Base-by-base conservation (phyloP, 225 moss, liverwort and hornwort species). In the Marchantia paleacea region DNA sequence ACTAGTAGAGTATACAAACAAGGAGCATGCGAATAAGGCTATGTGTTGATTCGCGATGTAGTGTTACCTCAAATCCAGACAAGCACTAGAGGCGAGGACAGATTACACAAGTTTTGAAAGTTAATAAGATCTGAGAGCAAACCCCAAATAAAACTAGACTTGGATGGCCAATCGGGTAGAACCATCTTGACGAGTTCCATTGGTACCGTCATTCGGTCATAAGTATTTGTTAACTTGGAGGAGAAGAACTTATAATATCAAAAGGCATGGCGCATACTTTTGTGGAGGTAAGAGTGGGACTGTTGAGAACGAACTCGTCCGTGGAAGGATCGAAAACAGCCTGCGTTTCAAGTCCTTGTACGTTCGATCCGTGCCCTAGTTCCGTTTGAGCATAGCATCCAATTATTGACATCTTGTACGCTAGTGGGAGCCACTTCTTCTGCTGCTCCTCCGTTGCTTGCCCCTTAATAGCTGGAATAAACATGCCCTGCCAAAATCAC, bases 371-470 rank as follows among this genome's bases (percentile, higher is more conserved):
- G 87, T 99, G 99, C 19, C 99, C 95, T 78, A 99, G 87, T 82
- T 99, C 99, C 55, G 99, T 99, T 84, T 95, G 99, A 13, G 95
- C 95, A 84, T 95, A 99, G 80, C 95, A 94, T 75, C 99, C 94
- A 82, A 99, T 92, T 72, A 99, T 95, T 26, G 87, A 65, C 95
- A 99, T 91, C 84, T 86, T 90, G 82, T 87, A 90, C 75, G 99
- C 93, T 49, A 90, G 88, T 25, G 90, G 77, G 55, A 99, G 93
- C 94, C 99, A 99, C 78, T 90, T 87, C 22, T 91, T 89, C 80
- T 95, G 94, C 78, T 99, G 95, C 80, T 95, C 93, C 75, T 91
- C 95, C 19, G 94, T 99, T 63, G 76, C 90, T 80, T 95, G 94
- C 24, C 95, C 92, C 80, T 92, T 94, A 51, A 99, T 71, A 16